Evolutionary conservation across 225 moss, liverwort and hornwort species (phyloP).

Genomic region (Physcomitrium patens): DNA sequence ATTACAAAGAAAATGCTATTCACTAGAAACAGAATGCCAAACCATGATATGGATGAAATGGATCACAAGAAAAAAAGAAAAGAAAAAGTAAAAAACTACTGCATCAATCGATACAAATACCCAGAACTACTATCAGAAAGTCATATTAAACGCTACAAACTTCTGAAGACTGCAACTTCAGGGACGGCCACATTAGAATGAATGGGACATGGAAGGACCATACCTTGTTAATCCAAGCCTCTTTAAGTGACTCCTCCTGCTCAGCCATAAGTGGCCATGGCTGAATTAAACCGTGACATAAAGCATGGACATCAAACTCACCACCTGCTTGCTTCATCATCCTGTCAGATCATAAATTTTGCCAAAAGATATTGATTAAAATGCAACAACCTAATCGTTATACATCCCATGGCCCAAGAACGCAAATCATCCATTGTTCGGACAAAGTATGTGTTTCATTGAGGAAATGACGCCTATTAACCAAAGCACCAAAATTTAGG

Average conservation of each 20-base stretch:
- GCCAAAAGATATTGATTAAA: constrained; percentile 16
- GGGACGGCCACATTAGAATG: constrained; percentile 21
- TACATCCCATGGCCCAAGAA: constrained; percentile 25
- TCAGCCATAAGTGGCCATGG: constrained; percentile 98
- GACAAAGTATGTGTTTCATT: constrained; percentile 13
- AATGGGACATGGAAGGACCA: constrained; percentile 3
- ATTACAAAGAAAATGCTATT: constrained; percentile 26
- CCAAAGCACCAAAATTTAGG: constrained; percentile 9
- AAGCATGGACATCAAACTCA: constrained; percentile 92
- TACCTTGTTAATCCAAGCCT: constrained; percentile 95
- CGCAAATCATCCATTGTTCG: constrained; percentile 3
- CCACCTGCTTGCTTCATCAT: constrained; percentile 97
- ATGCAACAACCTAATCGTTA: constrained; percentile 26
- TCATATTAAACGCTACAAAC: constrained; percentile 7
- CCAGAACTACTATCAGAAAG: constrained; percentile 5
- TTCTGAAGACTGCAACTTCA: constrained; percentile 17
- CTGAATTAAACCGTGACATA: constrained; percentile 95
- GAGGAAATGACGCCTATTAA: constrained; percentile 17
- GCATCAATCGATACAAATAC: constrained; percentile 12
- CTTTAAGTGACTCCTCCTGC: constrained; percentile 90
- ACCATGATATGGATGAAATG: constrained; percentile 16
- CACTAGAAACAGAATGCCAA: constrained; percentile 25
- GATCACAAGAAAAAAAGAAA: constrained; percentile 17
- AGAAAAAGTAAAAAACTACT: constrained; percentile 18
- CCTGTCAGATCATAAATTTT: constrained; percentile 51